Evolutionary conservation across 2,329 filamentous ascomycete genomes (phyloP).

Genomic region (Tolypocladium album): DNA sequence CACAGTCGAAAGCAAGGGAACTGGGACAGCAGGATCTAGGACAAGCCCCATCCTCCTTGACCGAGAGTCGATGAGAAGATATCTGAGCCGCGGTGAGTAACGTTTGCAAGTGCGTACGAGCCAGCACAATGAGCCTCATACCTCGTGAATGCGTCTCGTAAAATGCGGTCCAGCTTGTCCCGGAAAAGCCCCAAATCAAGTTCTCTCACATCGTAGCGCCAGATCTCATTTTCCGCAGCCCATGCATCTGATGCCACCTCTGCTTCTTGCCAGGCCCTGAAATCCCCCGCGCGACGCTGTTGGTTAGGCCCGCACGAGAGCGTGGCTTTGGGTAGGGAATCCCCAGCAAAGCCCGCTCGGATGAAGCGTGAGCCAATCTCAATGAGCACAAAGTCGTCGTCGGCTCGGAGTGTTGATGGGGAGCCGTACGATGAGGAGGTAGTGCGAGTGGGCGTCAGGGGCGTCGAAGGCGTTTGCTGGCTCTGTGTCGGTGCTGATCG

Average conservation of each 20-base stretch:
- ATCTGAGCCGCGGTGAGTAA: slow-evolving; percentile 27
- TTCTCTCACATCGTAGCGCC: slow-evolving; percentile 62
- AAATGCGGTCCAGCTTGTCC: slow-evolving; percentile 74
- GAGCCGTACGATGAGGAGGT: slow-evolving; percentile 47
- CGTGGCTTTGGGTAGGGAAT: slow-evolving; percentile 61
- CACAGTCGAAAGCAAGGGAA: slow-evolving; percentile 64
- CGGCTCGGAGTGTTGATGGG: slow-evolving; percentile 52
- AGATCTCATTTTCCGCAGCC: slow-evolving; percentile 62
- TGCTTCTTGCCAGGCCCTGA: slow-evolving; percentile 55
- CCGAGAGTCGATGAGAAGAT: slow-evolving; percentile 62
- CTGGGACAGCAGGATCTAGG: slow-evolving; percentile 66
- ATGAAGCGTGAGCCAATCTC: slow-evolving; percentile 74
- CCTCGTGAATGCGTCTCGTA: slow-evolving; percentile 75
- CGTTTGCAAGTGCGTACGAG: not conserved
- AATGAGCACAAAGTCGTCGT: slow-evolving; percentile 77
- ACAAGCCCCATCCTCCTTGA: slow-evolving; percentile 65
- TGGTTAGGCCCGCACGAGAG: slow-evolving; percentile 65
- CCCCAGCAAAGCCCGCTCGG: slow-evolving; percentile 77
- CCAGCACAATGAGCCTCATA: slow-evolving; percentile 22
- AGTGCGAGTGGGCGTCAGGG: slow-evolving; percentile 50
- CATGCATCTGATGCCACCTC: slow-evolving; percentile 41
- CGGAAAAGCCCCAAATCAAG: slow-evolving; percentile 70
- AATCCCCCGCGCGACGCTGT: slow-evolving; percentile 71
- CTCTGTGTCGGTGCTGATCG: slow-evolving; percentile 29
- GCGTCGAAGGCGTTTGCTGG: slow-evolving; percentile 29